Evolutionary conservation across 139 green algal species (phyloP).

Genomic region (Coelastrella sp.): DNA sequence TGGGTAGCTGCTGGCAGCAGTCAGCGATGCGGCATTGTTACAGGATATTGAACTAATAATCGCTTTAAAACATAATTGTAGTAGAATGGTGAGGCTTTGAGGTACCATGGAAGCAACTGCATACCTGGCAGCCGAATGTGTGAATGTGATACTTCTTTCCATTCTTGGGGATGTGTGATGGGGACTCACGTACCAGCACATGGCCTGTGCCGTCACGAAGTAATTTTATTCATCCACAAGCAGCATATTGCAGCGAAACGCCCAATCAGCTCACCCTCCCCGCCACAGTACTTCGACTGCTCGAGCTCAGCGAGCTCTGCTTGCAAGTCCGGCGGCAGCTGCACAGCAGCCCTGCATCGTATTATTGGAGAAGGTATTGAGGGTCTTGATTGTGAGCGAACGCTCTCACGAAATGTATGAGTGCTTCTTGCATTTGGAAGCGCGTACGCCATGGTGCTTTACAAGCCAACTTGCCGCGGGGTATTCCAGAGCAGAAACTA

Average conservation of each 20-base stretch:
- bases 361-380: background rate
- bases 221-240: too few species aligned
- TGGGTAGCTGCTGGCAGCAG: too few species aligned
- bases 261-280: background rate
- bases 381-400: background rate
- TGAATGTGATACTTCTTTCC: constrained; percentile 94
- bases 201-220: constrained; percentile 37
- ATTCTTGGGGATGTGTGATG: constrained; percentile 54
- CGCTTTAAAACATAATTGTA: too few species aligned
- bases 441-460: constrained; percentile 22
- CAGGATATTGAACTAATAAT: too few species aligned
- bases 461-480: too few species aligned
- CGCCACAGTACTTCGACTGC: constrained; percentile 42
- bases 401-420: background rate
- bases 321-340: constrained; percentile 30
- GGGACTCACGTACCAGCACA: constrained; percentile 56
- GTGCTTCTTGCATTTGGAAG: background rate
- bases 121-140: constrained; percentile 95
- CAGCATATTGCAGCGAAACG: too few species aligned
- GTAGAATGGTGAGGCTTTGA: too few species aligned
- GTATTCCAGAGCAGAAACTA: too few species aligned
- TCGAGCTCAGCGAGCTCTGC: constrained; percentile 47
- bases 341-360: constrained; percentile 24
- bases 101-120: background rate
- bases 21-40: too few species aligned